These are phyloP conservation scores for Kodamaea sp. DNA, from an alignment of 1,139 yeast genomes.

Conservation along the genomic window DNA sequence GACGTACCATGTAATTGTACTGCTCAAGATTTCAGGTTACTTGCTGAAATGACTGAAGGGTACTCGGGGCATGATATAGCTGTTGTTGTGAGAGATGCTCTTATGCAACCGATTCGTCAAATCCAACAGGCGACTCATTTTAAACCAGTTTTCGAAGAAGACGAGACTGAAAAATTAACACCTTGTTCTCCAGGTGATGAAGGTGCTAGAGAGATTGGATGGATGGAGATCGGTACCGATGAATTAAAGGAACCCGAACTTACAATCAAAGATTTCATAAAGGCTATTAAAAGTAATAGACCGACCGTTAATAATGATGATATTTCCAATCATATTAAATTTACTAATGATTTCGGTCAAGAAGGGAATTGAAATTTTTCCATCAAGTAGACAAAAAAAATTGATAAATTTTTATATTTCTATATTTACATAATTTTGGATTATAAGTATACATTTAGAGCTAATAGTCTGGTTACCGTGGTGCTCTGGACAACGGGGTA, in stretches of 20 bases:
- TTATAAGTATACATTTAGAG: too few relatives aligned
- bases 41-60: slow-evolving; percentile 95
- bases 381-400: too few relatives aligned
- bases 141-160: slow-evolving; percentile 47
- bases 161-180: slow-evolving; percentile 51
- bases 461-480: too few relatives aligned
- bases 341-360: slow-evolving; percentile 93
- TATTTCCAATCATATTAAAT: slow-evolving; percentile 75
- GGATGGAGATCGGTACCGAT: slow-evolving; percentile 90
- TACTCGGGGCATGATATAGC: slow-evolving; percentile 98
- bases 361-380: slow-evolving; percentile 70
- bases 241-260: slow-evolving; percentile 87
- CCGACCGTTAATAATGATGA: slow-evolving; percentile 92
- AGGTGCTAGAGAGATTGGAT: slow-evolving; percentile 82
- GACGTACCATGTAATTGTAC: slow-evolving; percentile 79
- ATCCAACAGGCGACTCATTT: slow-evolving; percentile 97
- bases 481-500: background rate
- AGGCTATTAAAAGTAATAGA: slow-evolving; percentile 85
- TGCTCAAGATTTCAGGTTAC: slow-evolving; percentile 65
- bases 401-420: too few relatives aligned
- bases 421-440: background rate
- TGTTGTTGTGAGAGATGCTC: slow-evolving; percentile 93
- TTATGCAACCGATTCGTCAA: slow-evolving; percentile 96
- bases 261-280: slow-evolving; percentile 87
- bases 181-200: slow-evolving; percentile 97